A percentile compares a stretch with the other conserved stretches of the same genome.
phyloP scores from a whole-genome alignment of 345 rosid genomes.

The Sisymbrium altissimum region DNA sequence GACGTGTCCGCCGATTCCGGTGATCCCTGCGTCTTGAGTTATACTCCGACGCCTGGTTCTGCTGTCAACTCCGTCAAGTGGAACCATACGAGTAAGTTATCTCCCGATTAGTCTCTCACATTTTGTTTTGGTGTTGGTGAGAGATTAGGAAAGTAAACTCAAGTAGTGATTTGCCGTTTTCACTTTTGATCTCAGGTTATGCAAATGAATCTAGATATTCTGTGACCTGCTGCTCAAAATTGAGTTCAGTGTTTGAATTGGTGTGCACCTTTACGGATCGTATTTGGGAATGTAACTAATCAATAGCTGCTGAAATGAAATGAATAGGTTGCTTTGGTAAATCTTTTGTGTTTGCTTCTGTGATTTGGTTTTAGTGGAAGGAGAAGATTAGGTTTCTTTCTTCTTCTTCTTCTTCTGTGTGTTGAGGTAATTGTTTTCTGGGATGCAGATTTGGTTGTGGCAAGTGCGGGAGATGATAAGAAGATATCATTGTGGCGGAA shows the following conservation, averaged over 20 bases:
- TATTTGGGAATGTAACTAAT: constrained; percentile 5
- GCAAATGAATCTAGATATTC: background rate
- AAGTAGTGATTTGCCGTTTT: background rate
- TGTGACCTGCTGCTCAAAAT: constrained; percentile 4
- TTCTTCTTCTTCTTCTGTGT: constrained; percentile 1
- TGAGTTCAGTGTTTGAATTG: constrained; percentile 4
- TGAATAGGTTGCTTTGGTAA: background rate
- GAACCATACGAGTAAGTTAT: constrained; percentile 82
- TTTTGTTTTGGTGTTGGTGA: constrained; percentile 16
- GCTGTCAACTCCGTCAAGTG: constrained; percentile 85
- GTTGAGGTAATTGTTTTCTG: background rate
- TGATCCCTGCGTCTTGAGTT: constrained; percentile 76
- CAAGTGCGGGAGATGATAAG: constrained; percentile 97
- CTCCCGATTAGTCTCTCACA: background rate
- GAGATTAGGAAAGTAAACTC: constrained; percentile 5
- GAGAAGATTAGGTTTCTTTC: background rate
- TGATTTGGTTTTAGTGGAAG: background rate
- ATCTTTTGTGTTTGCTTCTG: background rate
- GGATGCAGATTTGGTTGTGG: constrained; percentile 85
- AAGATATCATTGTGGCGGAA: constrained; percentile 85
- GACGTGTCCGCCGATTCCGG: constrained; percentile 66
- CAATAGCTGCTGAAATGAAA: background rate
- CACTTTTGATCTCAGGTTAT: background rate
- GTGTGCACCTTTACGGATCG: constrained; percentile 7
- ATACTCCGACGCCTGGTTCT: constrained; percentile 71